Percentiles rank a stretch among this genome's conserved stretches.
Conservation (phyloP, 192 early-diverging fungal genomes). For the Jimgerdemannia flammicorona region DNA sequence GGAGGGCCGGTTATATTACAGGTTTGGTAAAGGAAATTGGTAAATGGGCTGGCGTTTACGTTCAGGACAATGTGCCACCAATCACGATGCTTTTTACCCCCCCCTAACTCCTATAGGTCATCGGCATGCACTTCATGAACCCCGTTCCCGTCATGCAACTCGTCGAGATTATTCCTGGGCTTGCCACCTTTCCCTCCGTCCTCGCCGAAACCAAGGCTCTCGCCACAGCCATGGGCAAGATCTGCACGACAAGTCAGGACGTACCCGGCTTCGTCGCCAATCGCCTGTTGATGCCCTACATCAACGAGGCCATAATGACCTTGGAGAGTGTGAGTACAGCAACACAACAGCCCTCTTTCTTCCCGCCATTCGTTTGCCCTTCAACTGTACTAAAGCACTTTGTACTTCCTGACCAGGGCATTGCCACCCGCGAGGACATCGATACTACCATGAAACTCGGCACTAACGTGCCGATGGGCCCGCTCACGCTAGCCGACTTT, state of each 20-base stretch:
- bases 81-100: too few relatives aligned
- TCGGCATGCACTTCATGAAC: slow-evolving; percentile 99
- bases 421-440: slow-evolving; percentile 91
- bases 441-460: slow-evolving; percentile 99
- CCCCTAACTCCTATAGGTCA: slow-evolving; percentile 47
- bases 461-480: slow-evolving; percentile 97
- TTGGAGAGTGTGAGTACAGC: slow-evolving; percentile 64
- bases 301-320: slow-evolving; percentile 91
- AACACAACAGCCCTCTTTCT: background rate
- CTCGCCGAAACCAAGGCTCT: slow-evolving; percentile 70
- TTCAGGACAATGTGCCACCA: too few relatives aligned
- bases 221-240: slow-evolving; percentile 88
- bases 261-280: slow-evolving; percentile 98
- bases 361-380: background rate
- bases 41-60: background rate
- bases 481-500: slow-evolving; percentile 94
- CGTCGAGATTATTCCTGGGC: slow-evolving; percentile 94
- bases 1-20: slow-evolving; percentile 1
- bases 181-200: slow-evolving; percentile 74
- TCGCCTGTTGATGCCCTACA: slow-evolving; percentile 97
- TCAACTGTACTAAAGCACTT: background rate
- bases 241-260: slow-evolving; percentile 82
- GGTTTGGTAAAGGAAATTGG: background rate
- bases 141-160: slow-evolving; percentile 95
- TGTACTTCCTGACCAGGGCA: slow-evolving; percentile 45